Percentiles rank a stretch among this genome's conserved stretches.
phyloP scores from a whole-genome alignment of 305 asterid species.

The Fraxinus greggii region DNA sequence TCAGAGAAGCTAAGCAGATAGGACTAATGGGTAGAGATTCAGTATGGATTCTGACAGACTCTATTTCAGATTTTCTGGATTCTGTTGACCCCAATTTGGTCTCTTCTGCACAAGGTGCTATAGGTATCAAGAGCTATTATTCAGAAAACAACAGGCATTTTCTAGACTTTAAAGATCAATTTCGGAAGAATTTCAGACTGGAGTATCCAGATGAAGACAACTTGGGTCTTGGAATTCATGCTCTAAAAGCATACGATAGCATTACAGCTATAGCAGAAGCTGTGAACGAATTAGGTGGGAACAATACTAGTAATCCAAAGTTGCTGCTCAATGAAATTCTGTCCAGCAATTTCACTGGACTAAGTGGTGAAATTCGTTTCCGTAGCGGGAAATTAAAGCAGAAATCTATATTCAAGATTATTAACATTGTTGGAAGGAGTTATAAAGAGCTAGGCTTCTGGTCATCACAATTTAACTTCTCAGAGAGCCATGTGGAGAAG shows the following conservation, averaged over 20 bases:
- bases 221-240: conserved; percentile 34
- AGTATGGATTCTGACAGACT: conserved; percentile 37
- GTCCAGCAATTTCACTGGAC: conserved; percentile 30
- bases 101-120: conserved; percentile 33
- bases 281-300: conserved; percentile 3
- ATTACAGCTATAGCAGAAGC: conserved; percentile 29
- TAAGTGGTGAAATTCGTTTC: conserved; percentile 31
- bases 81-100: conserved; percentile 28
- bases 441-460: conserved; percentile 36
- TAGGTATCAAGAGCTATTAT: conserved; percentile 35
- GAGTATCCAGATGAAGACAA: conserved; percentile 33
- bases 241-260: conserved; percentile 41
- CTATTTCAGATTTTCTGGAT: conserved; percentile 34
- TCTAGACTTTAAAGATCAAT: conserved; percentile 22
- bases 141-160: conserved; percentile 19
- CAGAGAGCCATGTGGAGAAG: not conserved
- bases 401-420: conserved; percentile 22
- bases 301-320: conserved; percentile 13
- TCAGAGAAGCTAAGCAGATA: conserved; percentile 33
- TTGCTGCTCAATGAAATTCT: conserved; percentile 21
- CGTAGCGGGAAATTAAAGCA: conserved; percentile 3
- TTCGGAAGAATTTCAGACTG: conserved; percentile 13
- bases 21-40: conserved; percentile 45
- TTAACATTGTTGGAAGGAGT: conserved; percentile 36
- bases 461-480: conserved; percentile 31